Evolutionary conservation across 2,329 filamentous ascomycete species (phyloP).

Genomic region (Penicillium concentricum): DNA sequence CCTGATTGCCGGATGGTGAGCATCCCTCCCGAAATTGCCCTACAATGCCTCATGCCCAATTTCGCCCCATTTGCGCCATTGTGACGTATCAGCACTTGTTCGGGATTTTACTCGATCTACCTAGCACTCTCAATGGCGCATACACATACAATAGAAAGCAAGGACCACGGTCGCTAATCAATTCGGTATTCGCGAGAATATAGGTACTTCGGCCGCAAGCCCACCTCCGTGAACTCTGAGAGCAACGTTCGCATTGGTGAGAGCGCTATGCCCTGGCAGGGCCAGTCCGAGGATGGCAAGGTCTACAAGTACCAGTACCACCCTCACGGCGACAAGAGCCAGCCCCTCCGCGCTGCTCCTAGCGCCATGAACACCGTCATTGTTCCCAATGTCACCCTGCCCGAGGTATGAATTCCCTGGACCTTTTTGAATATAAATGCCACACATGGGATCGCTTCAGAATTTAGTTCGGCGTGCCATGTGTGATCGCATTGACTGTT

Average conservation of each 20-base stretch:
- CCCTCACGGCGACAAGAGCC: constrained; percentile 77
- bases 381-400: constrained; percentile 87
- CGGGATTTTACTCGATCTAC: not conserved
- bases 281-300: constrained; percentile 62
- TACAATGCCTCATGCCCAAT: constrained; percentile 8
- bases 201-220: constrained; percentile 69
- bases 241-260: constrained; percentile 69
- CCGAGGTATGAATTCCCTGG: constrained; percentile 63
- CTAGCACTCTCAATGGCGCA: constrained; percentile 6
- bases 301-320: constrained; percentile 72
- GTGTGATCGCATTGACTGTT: not conserved
- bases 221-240: constrained; percentile 83
- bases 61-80: constrained; percentile 9
- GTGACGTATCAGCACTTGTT: constrained; percentile 9
- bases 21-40: constrained; percentile 15
- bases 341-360: constrained; percentile 81
- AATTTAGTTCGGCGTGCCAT: not conserved
- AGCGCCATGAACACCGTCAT: constrained; percentile 94
- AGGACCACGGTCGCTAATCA: constrained; percentile 12
- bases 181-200: constrained; percentile 2
- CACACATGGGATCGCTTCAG: not conserved
- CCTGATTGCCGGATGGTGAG: constrained; percentile 75
- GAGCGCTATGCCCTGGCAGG: constrained; percentile 89
- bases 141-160: constrained; percentile 31
- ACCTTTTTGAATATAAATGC: not conserved